Percentiles rank a stretch among this genome's conserved stretches.
Evolutionary conservation across 768 basidiomycete species (phyloP).

Genomic region (Lactifluus echinatus): DNA sequence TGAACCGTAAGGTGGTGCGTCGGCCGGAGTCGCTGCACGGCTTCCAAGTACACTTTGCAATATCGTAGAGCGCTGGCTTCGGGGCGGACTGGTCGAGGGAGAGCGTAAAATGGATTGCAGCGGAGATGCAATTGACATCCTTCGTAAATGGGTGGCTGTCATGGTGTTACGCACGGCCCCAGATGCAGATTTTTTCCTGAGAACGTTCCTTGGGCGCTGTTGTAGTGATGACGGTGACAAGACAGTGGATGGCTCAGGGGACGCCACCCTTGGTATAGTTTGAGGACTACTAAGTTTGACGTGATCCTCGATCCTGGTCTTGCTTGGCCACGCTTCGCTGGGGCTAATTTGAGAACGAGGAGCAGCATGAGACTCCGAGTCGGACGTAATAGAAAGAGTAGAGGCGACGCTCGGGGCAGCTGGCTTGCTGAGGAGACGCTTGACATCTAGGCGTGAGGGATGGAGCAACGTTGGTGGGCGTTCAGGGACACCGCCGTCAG

Average conservation of each 20-base stretch:
- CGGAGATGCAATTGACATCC: background rate
- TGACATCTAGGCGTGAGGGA: slow-evolving; percentile 17
- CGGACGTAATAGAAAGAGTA: slow-evolving; percentile 18
- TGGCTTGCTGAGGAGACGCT: slow-evolving; percentile 21
- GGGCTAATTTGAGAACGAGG: background rate
- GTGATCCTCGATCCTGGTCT: background rate
- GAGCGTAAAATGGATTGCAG: background rate
- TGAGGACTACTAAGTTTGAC: background rate
- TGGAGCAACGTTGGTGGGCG: slow-evolving; percentile 13
- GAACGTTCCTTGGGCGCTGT: slow-evolving; percentile 6
- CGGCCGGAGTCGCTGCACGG: background rate
- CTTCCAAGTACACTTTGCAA: slow-evolving; percentile 11
- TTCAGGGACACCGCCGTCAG: slow-evolving; percentile 12
- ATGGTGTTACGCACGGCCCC: background rate
- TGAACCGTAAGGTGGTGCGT: background rate
- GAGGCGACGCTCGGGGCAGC: slow-evolving; percentile 18
- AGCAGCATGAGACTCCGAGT: slow-evolving; percentile 9
- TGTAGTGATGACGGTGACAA: background rate
- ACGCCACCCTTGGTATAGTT: background rate
- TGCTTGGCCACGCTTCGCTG: slow-evolving; percentile 9
- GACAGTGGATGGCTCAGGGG: background rate
- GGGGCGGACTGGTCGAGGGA: background rate
- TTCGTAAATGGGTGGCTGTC: background rate
- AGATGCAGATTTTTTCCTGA: slow-evolving; percentile 3
- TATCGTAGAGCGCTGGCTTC: background rate